Conservation (phyloP, 2,329 filamentous ascomycete species). For the Nemania abortiva region DNA sequence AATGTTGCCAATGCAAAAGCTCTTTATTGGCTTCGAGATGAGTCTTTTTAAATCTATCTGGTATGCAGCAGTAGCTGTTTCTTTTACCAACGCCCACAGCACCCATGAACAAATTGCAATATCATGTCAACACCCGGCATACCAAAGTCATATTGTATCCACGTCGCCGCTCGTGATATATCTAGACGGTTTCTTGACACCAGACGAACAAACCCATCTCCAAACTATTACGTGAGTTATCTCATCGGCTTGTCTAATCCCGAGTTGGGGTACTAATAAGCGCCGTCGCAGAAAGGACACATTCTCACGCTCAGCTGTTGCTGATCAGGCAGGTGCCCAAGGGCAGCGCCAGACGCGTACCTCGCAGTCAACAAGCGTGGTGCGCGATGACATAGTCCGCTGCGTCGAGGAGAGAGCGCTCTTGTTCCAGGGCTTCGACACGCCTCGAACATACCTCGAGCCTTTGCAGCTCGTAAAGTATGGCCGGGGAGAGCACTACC, state of each 20-base stretch:
- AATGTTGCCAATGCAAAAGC: not conserved
- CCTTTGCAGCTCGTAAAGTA: slow-evolving; percentile 64
- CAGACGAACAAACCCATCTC: slow-evolving; percentile 53
- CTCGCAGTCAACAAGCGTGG: slow-evolving; percentile 60
- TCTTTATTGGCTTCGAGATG: slow-evolving; percentile 30
- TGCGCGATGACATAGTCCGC: slow-evolving; percentile 57
- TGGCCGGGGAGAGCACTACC: slow-evolving; percentile 58
- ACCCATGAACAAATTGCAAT: slow-evolving; percentile 34
- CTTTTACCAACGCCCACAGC: slow-evolving; percentile 41
- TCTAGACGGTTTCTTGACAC: slow-evolving; percentile 54
- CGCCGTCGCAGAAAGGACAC: slow-evolving; percentile 53
- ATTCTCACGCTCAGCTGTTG: slow-evolving; percentile 59
- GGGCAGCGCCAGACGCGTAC: slow-evolving; percentile 56
- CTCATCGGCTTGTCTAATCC: not conserved
- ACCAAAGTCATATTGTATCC: slow-evolving; percentile 52
- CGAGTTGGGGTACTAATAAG: slow-evolving; percentile 24
- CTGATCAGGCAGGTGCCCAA: slow-evolving; percentile 52
- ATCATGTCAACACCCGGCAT: slow-evolving; percentile 52
- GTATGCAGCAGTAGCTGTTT: slow-evolving; percentile 38
- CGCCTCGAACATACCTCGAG: slow-evolving; percentile 56
- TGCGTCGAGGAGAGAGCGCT: slow-evolving; percentile 63
- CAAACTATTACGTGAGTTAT: slow-evolving; percentile 51
- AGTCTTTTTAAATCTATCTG: slow-evolving; percentile 40
- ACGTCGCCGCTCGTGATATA: slow-evolving; percentile 57
- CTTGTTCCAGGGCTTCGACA: slow-evolving; percentile 59